Base-by-base conservation (phyloP, 2,329 filamentous ascomycete species). In the Thermoascus crustaceus region DNA sequence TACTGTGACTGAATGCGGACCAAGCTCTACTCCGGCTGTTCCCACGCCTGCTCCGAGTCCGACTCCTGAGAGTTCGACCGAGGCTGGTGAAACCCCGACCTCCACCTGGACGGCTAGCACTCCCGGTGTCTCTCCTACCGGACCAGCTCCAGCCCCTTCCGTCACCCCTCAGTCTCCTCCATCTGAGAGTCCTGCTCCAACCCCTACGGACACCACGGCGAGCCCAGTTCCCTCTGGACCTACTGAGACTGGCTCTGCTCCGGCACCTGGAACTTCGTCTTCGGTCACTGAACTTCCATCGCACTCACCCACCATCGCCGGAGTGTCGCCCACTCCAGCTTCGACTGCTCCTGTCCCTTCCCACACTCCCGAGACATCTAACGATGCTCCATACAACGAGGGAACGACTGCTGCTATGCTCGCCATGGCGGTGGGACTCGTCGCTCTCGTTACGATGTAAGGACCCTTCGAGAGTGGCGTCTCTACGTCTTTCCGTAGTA, bases 361-460 rank as follows among this genome's bases (percentile, higher is more conserved):
- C 20, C 9, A 18, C 22, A 16, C 34, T 13, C 14, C 26, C 13
- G 7, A 14, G 14, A 21, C 25, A 19, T 20, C 21, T 27, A 27
- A 21, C 21, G 7, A 34, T 38, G 35, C 30, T 10, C 19, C 20
- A 14, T 18, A 22, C 26, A 34, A 41, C 18, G 16, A 18, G 21
- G 35, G 31, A 6, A 4, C 35, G 3, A 30, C 25, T 14, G 35
- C 22, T 7, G 31, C 35, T 22, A 30, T 38, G 9, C 11, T 35
- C 3, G 39, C 26, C 22, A 29, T 31, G 11, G 39, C 26, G 10
- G 39, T 34, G 6, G 39, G 30, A 10, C 30, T 41, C 24, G 39
- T 20, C 26, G 33, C 39, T 34, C 35, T 41, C 21, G 35, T 32
- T n/a, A 35, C 39, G 16, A 38, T 41, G n/a, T 40, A 30, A 40